Base-by-base conservation (phyloP, 139 green algal species). In the Chlorella sp. region DNA sequence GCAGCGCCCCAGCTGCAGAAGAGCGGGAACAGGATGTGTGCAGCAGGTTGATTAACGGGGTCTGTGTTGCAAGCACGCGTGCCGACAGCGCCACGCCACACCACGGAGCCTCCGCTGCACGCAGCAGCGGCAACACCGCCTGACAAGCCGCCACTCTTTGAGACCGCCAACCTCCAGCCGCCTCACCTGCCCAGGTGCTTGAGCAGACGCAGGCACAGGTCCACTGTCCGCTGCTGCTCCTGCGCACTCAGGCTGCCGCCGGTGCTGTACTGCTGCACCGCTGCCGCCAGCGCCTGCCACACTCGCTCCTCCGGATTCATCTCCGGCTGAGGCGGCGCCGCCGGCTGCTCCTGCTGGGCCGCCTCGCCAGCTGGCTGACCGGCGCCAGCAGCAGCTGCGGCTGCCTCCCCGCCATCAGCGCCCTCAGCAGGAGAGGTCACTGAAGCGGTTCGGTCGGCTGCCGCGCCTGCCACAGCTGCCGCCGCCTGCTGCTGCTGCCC, bases 121-220 rank as follows among this genome's bases (percentile, higher is more conserved):
- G n/a, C n/a, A n/a, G n/a, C n/a, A n/a, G n/a, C n/a, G n/a, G n/a
- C n/a, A n/a, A n/a, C n/a, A n/a, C n/a, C n/a, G n/a, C n/a, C n/a
- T n/a, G n/a, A n/a, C n/a, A n/a, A n/a, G n/a, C n/a, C n/a, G n/a
- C n/a, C n/a, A n/a, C n/a, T n/a, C n/a, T n/a, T n/a, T n/a, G n/a
- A n/a, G n/a, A n/a, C 4, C 51, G 46, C 51, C 51, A 60, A 60
- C 22, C 72, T 3, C 16, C 72, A 22, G 9, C 0, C 38, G 73
- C 88, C 91, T 60, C 86, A 86, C 67, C 83, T 85, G 40, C 94
- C 87, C 81, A 97, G 81, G 81, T 93, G 89, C 9, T 79, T 75
- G 86, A 97, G 89, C 88, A 96, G 85, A 14, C 48, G 73, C 43
- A 95, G 86, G 85, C 90, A 90, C 40, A 85, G 44, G 30, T 88